Conservation (phyloP, 768 basidiomycete species). For the Antrodiella citrinella region DNA sequence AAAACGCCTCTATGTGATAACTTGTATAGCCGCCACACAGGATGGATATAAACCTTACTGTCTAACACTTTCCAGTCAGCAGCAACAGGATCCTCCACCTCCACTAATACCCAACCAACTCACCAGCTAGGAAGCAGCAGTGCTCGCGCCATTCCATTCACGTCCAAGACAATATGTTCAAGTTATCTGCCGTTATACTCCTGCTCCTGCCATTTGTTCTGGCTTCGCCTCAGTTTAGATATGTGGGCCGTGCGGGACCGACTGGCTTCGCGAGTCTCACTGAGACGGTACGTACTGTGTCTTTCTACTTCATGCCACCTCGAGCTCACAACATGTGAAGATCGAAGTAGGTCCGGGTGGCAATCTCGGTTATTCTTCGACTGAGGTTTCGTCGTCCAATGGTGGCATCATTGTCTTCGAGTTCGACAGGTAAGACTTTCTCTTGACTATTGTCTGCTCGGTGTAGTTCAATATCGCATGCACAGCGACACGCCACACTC, state of each 20-base stretch:
- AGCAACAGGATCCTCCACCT: too few species aligned
- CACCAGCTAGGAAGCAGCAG: too few species aligned
- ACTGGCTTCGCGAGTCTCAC: slow-evolving; percentile 19
- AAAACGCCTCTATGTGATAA: too few species aligned
- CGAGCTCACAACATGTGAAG: slow-evolving; percentile 19
- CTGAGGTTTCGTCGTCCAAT: slow-evolving; percentile 33
- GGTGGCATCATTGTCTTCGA: slow-evolving; percentile 40
- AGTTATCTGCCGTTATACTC: slow-evolving; percentile 16
- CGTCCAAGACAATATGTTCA: slow-evolving; percentile 28
- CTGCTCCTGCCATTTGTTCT: slow-evolving; percentile 23
- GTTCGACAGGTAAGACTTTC: slow-evolving; percentile 30
- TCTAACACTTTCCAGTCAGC: too few species aligned
- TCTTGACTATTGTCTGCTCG: not conserved
- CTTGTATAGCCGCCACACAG: too few species aligned
- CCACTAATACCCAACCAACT: too few species aligned
- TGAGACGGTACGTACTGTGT: slow-evolving; percentile 21
- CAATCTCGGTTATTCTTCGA: slow-evolving; percentile 32
- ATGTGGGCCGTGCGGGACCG: slow-evolving; percentile 16
- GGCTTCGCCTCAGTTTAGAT: slow-evolving; percentile 30
- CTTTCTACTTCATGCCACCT: not conserved
- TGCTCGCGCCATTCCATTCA: too few species aligned
- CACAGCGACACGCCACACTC: slow-evolving; percentile 6
- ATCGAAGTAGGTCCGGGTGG: slow-evolving; percentile 29
- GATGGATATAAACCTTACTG: too few species aligned
- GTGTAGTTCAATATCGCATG: not conserved